Conservation (phyloP, 2,329 filamentous ascomycete species). For the Paecilomyces variotii region DNA sequence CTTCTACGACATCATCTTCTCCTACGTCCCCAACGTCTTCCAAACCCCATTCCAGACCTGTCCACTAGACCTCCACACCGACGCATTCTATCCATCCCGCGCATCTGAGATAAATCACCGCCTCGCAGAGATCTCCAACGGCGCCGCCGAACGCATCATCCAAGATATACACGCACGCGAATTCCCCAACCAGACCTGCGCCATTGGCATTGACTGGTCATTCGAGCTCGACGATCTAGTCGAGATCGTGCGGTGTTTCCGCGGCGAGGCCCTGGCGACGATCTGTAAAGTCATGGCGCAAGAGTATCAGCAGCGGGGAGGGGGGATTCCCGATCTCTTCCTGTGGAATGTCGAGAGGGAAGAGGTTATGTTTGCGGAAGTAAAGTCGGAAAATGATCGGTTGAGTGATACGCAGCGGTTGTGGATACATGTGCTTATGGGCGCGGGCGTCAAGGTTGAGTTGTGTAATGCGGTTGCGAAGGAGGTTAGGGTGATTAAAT, state of each 20-base stretch:
- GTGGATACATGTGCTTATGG: slow-evolving; percentile 90
- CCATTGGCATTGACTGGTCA: slow-evolving; percentile 88
- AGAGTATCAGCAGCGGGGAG: slow-evolving; percentile 79
- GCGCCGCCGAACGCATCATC: slow-evolving; percentile 60
- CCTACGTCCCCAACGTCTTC: slow-evolving; percentile 93
- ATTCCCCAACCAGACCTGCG: slow-evolving; percentile 64
- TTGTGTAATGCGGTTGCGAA: slow-evolving; percentile 60
- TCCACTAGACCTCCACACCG: slow-evolving; percentile 84
- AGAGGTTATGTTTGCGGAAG: slow-evolving; percentile 69
- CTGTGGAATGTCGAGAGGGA: slow-evolving; percentile 61
- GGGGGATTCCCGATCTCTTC: slow-evolving; percentile 86
- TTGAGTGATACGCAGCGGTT: slow-evolving; percentile 92
- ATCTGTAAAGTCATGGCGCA: slow-evolving; percentile 93
- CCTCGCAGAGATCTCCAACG: slow-evolving; percentile 80
- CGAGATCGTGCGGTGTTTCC: slow-evolving; percentile 71
- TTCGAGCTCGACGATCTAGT: slow-evolving; percentile 71
- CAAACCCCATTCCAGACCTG: slow-evolving; percentile 93
- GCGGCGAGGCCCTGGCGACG: slow-evolving; percentile 68
- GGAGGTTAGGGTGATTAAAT: slow-evolving; percentile 36
- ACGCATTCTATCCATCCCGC: slow-evolving; percentile 82
- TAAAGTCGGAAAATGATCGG: slow-evolving; percentile 82
- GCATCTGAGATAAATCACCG: slow-evolving; percentile 82
- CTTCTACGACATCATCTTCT: slow-evolving; percentile 87
- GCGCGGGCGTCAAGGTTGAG: slow-evolving; percentile 78
- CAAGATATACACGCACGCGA: slow-evolving; percentile 61